These are phyloP conservation scores for Hortaea sp. DNA, from an alignment of 2,329 filamentous ascomycete species.

Conservation along the genomic window DNA sequence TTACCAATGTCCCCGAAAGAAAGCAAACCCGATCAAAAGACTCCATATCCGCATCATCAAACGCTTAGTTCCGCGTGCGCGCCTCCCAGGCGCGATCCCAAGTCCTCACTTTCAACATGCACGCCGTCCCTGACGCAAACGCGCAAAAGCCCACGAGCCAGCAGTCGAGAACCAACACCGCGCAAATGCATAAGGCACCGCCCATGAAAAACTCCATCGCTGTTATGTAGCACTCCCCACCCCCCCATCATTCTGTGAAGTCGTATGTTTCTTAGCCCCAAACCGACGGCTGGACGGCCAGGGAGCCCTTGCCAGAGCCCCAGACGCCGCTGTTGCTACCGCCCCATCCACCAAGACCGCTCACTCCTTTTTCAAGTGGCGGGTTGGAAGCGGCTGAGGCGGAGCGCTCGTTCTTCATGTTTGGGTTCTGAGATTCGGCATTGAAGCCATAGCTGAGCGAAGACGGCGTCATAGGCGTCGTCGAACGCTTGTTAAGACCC, in stretches of 20 bases:
- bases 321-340: slow-evolving; percentile 66
- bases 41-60: no score
- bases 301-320: slow-evolving; percentile 63
- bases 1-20: neutral
- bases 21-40: no score
- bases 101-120: neutral
- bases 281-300: slow-evolving; percentile 83
- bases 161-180: slow-evolving; percentile 1
- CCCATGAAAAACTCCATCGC: slow-evolving; percentile 2
- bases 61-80: no score
- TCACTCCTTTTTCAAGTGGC: slow-evolving; percentile 34
- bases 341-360: slow-evolving; percentile 56
- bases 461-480: slow-evolving; percentile 75
- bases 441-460: slow-evolving; percentile 65
- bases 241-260: neutral
- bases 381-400: slow-evolving; percentile 52
- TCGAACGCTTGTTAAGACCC: slow-evolving; percentile 67
- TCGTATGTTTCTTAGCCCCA: slow-evolving; percentile 57
- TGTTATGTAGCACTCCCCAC: neutral
- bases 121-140: neutral
- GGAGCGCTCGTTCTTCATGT: slow-evolving; percentile 43
- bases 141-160: neutral
- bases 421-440: slow-evolving; percentile 41
- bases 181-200: slow-evolving; percentile 4
- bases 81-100: no score